phyloP scores from a whole-genome alignment of 208 protist genomes.

The Wallacemonas rigidus region DNA sequence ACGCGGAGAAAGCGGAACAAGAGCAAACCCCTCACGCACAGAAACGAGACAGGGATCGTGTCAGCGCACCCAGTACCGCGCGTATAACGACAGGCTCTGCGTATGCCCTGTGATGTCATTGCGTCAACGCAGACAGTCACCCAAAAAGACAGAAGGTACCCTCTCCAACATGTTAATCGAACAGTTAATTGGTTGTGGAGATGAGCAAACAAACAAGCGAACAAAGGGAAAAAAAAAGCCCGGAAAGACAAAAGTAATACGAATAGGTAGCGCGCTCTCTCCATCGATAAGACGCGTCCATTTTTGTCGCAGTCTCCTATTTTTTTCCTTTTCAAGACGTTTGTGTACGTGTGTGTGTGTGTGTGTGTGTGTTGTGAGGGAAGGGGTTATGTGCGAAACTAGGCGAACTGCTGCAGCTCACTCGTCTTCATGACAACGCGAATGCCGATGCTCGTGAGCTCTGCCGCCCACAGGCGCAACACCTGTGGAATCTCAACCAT shows the following conservation, averaged over 20 bases:
- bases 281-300: background rate
- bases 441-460: conserved; percentile 89
- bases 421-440: conserved; percentile 80
- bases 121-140: background rate
- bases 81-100: too few species aligned
- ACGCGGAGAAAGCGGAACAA: background rate
- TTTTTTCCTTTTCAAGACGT: conserved; percentile 7
- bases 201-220: conserved; percentile 16
- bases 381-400: too few species aligned
- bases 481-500: conserved; percentile 92
- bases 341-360: background rate
- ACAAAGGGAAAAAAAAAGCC: conserved; percentile 9
- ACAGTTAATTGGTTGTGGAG: background rate
- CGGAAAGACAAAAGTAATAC: background rate
- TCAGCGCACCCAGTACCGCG: too few species aligned
- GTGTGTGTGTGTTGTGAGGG: too few species aligned
- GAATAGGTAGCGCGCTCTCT: background rate
- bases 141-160: background rate
- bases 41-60: too few species aligned
- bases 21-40: background rate
- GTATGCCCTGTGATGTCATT: too few species aligned
- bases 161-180: background rate
- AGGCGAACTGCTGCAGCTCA: conserved; percentile 23
- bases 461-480: conserved; percentile 84
- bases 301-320: background rate